Evolutionary conservation across 2,329 filamentous ascomycete species (phyloP).

Genomic region (Stagonosporopsis chrysanthemi): DNA sequence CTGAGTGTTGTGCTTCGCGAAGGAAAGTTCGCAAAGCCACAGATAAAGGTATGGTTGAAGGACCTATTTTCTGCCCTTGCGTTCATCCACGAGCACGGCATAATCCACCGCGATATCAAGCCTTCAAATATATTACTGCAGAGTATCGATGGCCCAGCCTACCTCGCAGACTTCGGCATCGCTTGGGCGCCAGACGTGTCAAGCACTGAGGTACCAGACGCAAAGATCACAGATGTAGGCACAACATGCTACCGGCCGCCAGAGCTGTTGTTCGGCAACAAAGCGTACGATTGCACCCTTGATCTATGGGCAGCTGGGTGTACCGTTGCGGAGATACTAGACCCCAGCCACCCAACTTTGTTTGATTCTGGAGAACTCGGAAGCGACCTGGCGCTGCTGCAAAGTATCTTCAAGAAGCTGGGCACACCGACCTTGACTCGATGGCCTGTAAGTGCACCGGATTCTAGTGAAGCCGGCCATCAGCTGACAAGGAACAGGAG

Average conservation of each 20-base stretch:
- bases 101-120: conserved; percentile 94
- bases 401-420: conserved; percentile 90
- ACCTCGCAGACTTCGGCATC: conserved; percentile 90
- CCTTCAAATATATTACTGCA: conserved; percentile 84
- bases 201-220: conserved; percentile 66
- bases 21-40: conserved; percentile 48
- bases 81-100: conserved; percentile 74
- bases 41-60: conserved; percentile 62
- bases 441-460: conserved; percentile 72
- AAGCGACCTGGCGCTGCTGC: conserved; percentile 87
- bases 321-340: conserved; percentile 78
- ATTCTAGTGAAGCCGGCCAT: neutral
- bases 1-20: conserved; percentile 71
- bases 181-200: conserved; percentile 73
- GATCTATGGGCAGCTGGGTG: conserved; percentile 92
- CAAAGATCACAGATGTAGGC: conserved; percentile 91
- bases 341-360: conserved; percentile 65
- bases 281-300: conserved; percentile 72
- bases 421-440: conserved; percentile 81
- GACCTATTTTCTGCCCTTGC: conserved; percentile 75
- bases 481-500: conserved; percentile 54
- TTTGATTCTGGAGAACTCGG: conserved; percentile 92
- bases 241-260: conserved; percentile 91
- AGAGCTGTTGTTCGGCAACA: conserved; percentile 87
- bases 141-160: conserved; percentile 73